Evolutionary conservation across 768 basidiomycete species (phyloP).

Genomic region (Xerocomus spinulosus): DNA sequence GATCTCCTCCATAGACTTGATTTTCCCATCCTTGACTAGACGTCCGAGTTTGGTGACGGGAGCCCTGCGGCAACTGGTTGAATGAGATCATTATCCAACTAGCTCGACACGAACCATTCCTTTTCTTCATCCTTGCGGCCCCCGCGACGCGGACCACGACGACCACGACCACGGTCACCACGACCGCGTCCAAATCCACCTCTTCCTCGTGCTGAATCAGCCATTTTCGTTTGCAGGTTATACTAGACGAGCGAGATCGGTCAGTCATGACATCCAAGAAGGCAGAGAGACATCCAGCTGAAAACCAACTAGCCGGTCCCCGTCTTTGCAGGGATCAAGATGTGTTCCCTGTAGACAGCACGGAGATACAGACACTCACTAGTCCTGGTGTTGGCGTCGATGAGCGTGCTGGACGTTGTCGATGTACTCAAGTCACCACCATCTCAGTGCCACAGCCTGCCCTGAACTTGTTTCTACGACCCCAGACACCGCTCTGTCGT

Average conservation of each 20-base stretch:
- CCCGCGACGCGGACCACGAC: slow-evolving; percentile 85
- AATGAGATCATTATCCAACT: slow-evolving; percentile 2
- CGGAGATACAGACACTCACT: slow-evolving; percentile 30
- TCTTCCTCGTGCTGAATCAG: slow-evolving; percentile 89
- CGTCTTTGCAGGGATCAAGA: slow-evolving; percentile 1
- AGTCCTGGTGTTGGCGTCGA: slow-evolving; percentile 30
- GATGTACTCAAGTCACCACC: slow-evolving; percentile 2
- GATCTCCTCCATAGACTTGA: slow-evolving; percentile 99
- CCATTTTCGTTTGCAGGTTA: slow-evolving; percentile 47
- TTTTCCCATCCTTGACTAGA: slow-evolving; percentile 98
- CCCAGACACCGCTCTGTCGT: slow-evolving; percentile 21
- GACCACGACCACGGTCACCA: slow-evolving; percentile 59
- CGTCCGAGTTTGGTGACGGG: slow-evolving; percentile 99
- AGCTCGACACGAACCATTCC: slow-evolving; percentile 74
- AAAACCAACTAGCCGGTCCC: neutral
- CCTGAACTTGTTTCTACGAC: slow-evolving; percentile 23
- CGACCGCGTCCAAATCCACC: slow-evolving; percentile 89
- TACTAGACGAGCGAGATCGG: slow-evolving; percentile 28
- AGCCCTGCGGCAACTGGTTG: slow-evolving; percentile 50
- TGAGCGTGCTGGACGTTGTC: slow-evolving; percentile 18
- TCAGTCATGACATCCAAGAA: slow-evolving; percentile 39
- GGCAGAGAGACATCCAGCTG: slow-evolving; percentile 47
- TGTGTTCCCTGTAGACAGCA: neutral
- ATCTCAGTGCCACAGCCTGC: slow-evolving; percentile 17
- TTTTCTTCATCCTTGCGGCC: slow-evolving; percentile 99